Evolutionary conservation across 2,329 filamentous ascomycete species (phyloP).

Genomic region (Verticillium klebahnii): DNA sequence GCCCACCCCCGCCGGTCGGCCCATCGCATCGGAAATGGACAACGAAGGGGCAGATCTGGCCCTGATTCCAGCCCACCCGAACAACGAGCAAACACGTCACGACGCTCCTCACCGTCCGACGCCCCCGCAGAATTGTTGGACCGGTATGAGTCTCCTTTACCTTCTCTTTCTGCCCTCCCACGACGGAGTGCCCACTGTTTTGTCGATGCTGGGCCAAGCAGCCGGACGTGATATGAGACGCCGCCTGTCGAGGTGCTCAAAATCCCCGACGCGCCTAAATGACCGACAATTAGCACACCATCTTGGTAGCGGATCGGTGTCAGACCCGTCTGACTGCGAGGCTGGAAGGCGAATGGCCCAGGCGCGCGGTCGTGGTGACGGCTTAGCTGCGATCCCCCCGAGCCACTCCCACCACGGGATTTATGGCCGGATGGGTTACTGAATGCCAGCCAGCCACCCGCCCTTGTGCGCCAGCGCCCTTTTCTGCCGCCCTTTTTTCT

Average conservation of each 20-base stretch:
- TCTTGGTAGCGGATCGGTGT: neutral
- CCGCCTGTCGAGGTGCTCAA: neutral
- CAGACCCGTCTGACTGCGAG: neutral
- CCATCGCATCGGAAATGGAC: neutral
- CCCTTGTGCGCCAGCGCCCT: neutral
- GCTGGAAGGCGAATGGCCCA: neutral
- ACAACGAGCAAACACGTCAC: neutral
- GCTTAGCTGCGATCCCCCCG: neutral
- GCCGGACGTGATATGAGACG: neutral
- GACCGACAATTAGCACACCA: neutral
- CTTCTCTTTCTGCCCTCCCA: neutral
- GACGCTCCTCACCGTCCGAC: neutral
- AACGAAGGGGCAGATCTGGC: neutral
- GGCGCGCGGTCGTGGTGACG: neutral
- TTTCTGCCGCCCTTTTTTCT: neutral
- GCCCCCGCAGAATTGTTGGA: neutral
- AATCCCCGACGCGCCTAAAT: neutral
- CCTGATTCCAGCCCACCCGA: neutral
- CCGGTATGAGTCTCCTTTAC: too few relatives aligned
- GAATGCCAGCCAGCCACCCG: neutral
- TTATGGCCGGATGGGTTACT: neutral
- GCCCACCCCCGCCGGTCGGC: neutral
- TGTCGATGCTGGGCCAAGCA: neutral
- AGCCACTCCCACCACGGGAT: neutral
- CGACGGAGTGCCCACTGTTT: neutral